A percentile compares a stretch with the other conserved stretches of the same genome.
Conservation (phyloP, 2,329 filamentous ascomycete species). For the Monilinia fructicola region DNA sequence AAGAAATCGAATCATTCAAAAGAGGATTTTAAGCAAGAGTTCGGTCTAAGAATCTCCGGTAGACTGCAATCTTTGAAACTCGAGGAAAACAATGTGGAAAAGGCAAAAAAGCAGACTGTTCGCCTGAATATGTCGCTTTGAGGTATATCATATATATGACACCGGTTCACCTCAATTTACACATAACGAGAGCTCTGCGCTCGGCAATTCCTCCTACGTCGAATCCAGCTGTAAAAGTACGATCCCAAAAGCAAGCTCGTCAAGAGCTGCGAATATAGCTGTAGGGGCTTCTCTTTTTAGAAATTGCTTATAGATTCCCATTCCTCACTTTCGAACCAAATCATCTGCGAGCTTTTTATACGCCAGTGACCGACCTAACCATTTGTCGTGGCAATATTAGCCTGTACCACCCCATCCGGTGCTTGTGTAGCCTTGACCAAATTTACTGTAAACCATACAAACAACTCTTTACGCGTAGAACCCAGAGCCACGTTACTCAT, state of each 20-base stretch:
- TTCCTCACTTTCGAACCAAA: neutral
- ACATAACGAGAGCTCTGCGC: neutral
- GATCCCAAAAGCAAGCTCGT: neutral
- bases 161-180: neutral
- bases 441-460: neutral
- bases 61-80: no score
- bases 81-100: neutral
- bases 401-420: neutral
- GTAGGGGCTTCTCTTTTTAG: no score
- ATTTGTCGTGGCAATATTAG: neutral
- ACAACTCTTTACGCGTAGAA: neutral
- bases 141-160: neutral
- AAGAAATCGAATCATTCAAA: no score
- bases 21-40: no score
- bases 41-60: neutral
- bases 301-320: neutral
- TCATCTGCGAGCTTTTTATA: neutral
- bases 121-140: neutral
- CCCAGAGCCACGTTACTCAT: neutral
- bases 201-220: neutral
- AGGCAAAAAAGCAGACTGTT: neutral
- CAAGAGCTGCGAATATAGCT: neutral
- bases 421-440: neutral
- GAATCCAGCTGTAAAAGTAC: neutral
- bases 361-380: neutral